A percentile compares a stretch with the other conserved stretches of the same genome.
phyloP scores from a whole-genome alignment of 441 rosid species.

The Kokia cookei region DNA sequence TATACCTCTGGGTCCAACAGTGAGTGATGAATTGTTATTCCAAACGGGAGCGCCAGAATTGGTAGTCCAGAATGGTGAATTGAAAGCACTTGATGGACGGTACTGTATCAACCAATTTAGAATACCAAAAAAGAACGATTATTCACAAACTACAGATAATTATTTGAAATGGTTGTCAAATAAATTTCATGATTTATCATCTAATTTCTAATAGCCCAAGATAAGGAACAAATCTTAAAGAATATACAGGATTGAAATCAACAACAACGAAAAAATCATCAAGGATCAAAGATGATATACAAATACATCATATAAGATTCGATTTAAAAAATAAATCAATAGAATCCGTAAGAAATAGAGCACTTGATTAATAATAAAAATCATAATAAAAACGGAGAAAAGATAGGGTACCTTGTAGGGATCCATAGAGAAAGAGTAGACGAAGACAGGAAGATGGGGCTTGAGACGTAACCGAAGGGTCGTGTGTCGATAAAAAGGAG shows the following conservation, averaged over 20 bases:
- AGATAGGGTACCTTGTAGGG: slow-evolving; percentile 5
- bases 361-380: not conserved
- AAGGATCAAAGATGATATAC: not conserved
- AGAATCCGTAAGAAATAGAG: not conserved
- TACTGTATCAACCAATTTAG: slow-evolving; percentile 36
- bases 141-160: not conserved
- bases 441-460: not conserved
- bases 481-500: not conserved
- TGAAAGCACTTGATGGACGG: slow-evolving; percentile 75
- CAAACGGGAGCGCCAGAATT: slow-evolving; percentile 86
- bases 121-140: not conserved
- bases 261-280: not conserved
- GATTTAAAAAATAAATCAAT: not conserved
- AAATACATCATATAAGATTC: not conserved
- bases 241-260: not conserved
- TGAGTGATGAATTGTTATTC: slow-evolving; percentile 77
- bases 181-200: not conserved
- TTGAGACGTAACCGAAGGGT: not conserved
- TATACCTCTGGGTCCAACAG: slow-evolving; percentile 85
- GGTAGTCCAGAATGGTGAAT: slow-evolving; percentile 72
- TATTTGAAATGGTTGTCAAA: not conserved
- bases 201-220: not conserved
- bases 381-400: not conserved
- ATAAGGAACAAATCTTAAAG: not conserved
- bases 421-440: not conserved